Conservation (phyloP, 176 grass and related monocot genomes). For the Oryza glumipatula region DNA sequence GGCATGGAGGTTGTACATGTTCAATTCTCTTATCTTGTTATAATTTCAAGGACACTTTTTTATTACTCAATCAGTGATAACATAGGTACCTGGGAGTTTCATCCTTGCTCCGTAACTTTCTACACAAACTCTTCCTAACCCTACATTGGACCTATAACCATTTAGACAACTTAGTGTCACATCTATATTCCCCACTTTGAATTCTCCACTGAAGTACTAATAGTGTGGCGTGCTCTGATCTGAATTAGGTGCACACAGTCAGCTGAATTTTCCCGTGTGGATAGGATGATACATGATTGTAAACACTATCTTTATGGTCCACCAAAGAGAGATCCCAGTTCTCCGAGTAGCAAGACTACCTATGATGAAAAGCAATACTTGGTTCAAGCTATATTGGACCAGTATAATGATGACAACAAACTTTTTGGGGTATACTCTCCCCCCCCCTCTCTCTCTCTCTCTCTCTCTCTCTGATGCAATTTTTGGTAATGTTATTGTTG, state of each 20-base stretch:
- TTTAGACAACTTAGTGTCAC: background rate
- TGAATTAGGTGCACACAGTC: background rate
- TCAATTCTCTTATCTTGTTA: no score
- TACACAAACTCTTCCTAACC: no score
- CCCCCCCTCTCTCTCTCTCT: no score
- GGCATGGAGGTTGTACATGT: no score
- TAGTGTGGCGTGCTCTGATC: background rate
- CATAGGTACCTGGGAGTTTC: no score
- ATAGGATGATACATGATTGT: background rate
- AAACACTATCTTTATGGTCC: background rate
- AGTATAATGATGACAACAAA: background rate
- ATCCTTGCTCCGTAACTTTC: no score
- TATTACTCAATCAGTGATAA: no score
- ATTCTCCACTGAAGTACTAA: background rate
- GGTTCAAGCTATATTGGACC: conserved; percentile 13
- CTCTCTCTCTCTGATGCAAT: no score
- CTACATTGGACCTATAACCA: no score
- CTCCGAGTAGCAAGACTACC: background rate
- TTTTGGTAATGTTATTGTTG: no score
- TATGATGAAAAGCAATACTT: conserved; percentile 6
- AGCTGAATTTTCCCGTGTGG: background rate
- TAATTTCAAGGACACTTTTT: no score
- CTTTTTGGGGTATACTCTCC: background rate
- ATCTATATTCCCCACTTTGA: background rate
- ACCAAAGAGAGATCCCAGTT: background rate